Evolutionary conservation across 1,284 basidiomycete genomes (phyloP).

Genomic region (Boletus smithii): DNA sequence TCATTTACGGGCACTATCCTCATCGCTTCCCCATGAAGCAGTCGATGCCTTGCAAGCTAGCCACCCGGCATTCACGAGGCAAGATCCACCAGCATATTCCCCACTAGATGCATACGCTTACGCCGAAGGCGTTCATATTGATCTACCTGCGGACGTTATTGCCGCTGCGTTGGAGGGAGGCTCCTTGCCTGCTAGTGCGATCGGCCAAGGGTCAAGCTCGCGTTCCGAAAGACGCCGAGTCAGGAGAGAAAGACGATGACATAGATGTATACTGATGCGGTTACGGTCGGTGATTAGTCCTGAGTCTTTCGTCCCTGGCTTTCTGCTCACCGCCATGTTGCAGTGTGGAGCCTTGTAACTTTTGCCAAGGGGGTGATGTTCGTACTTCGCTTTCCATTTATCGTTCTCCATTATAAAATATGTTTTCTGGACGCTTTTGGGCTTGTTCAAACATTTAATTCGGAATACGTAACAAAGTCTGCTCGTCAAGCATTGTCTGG

Average conservation of each 20-base stretch:
- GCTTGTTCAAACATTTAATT: conserved; percentile 23
- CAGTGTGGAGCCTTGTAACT: conserved; percentile 27
- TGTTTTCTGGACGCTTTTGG: conserved; percentile 24
- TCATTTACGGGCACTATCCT: conserved; percentile 60
- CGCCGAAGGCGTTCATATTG: conserved; percentile 76
- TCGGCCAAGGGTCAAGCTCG: conserved; percentile 47
- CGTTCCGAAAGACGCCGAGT: conserved; percentile 56
- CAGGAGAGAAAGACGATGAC: conserved; percentile 50
- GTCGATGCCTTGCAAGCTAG: conserved; percentile 17
- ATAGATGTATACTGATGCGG: neutral
- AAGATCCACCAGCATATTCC: conserved; percentile 78
- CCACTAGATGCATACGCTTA: conserved; percentile 77
- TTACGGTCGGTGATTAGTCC: conserved; percentile 15
- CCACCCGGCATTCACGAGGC: conserved; percentile 38
- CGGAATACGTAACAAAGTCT: conserved; percentile 20
- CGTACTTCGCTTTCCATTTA: conserved; percentile 29
- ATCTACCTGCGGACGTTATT: conserved; percentile 79
- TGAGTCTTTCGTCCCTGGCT: neutral
- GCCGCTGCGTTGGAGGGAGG: conserved; percentile 72
- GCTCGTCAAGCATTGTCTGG: conserved; percentile 16
- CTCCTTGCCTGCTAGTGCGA: conserved; percentile 51
- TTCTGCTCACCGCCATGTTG: conserved; percentile 10
- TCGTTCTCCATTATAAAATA: conserved; percentile 14
- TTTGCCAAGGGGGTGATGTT: conserved; percentile 15
- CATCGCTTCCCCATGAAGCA: conserved; percentile 34